Conservation (phyloP, 225 moss, liverwort and hornwort species). For the Lunularia cruciata region DNA sequence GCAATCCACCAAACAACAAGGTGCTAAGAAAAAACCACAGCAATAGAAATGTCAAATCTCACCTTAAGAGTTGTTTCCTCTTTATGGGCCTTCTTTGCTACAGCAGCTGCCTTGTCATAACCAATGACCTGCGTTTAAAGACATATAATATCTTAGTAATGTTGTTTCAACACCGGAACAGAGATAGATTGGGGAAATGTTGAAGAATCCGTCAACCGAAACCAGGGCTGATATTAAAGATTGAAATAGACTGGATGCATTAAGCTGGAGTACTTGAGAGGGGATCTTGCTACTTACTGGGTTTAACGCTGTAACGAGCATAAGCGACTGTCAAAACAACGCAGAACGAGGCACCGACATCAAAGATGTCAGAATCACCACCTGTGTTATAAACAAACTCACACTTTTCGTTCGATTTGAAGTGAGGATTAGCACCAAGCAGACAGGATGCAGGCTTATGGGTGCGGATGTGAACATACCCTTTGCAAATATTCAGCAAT, state of each 20-base stretch:
- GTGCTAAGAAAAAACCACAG: too few relatives aligned
- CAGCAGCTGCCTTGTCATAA: constrained; percentile 92
- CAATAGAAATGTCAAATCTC: neutral
- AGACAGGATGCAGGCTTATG: too few relatives aligned
- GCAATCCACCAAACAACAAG: neutral
- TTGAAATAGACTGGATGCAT: neutral
- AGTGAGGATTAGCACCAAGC: constrained; percentile 51
- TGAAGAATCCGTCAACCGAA: too few relatives aligned
- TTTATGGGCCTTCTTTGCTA: constrained; percentile 93
- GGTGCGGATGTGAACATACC: constrained; percentile 20
- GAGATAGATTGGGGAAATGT: too few relatives aligned
- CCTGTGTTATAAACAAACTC: constrained; percentile 32
- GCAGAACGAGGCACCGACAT: constrained; percentile 1
- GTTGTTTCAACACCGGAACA: too few relatives aligned
- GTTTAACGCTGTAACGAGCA: constrained; percentile 97
- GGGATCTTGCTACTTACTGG: constrained; percentile 57
- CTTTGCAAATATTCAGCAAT: constrained; percentile 45
- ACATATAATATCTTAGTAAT: neutral
- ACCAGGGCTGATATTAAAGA: too few relatives aligned
- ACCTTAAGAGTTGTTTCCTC: constrained; percentile 84
- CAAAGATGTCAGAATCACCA: constrained; percentile 1
- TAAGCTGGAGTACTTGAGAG: neutral
- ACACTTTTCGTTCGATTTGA: constrained; percentile 47
- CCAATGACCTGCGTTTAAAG: constrained; percentile 66
- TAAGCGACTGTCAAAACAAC: constrained; percentile 65